These are phyloP conservation scores for Leucaena leucocephala DNA, from an alignment of 306 rosid genomes.

Conservation along the genomic window DNA sequence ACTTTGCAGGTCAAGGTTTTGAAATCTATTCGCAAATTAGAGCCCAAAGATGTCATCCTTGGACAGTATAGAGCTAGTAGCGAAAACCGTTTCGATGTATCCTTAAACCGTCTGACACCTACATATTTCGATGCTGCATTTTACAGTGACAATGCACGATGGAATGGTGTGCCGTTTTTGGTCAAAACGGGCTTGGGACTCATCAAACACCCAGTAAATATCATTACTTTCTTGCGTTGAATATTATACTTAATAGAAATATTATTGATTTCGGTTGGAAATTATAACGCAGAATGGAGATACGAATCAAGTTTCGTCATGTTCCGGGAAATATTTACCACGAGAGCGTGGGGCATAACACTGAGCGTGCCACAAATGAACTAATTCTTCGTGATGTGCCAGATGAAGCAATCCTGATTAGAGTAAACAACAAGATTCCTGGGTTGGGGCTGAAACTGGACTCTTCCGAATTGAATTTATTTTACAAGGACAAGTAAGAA, in stretches of 20 bases:
- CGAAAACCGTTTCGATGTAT: slow-evolving; percentile 49
- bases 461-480: slow-evolving; percentile 84
- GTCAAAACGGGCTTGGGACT: slow-evolving; percentile 89
- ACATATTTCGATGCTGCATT: slow-evolving; percentile 87
- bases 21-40: slow-evolving; percentile 79
- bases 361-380: slow-evolving; percentile 73
- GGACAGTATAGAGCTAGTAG: slow-evolving; percentile 83
- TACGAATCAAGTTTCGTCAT: slow-evolving; percentile 75
- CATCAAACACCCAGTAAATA: slow-evolving; percentile 80
- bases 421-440: slow-evolving; percentile 91
- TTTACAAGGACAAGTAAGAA: slow-evolving; percentile 83
- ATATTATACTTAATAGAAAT: background rate
- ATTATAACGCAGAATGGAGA: slow-evolving; percentile 82
- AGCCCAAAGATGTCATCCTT: slow-evolving; percentile 75
- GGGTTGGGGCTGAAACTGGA: slow-evolving; percentile 88
- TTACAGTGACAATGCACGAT: slow-evolving; percentile 86
- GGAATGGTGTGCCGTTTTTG: slow-evolving; percentile 98
- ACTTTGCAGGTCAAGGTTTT: slow-evolving; percentile 83
- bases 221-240: slow-evolving; percentile 2
- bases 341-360: slow-evolving; percentile 63
- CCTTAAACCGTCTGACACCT: slow-evolving; percentile 68
- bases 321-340: slow-evolving; percentile 84
- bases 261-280: background rate
- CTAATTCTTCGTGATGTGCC: slow-evolving; percentile 87
- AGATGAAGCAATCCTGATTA: slow-evolving; percentile 83